Evolutionary conservation across 2,329 filamentous ascomycete species (phyloP), one percentile per base, ranked within the genome.

Genomic region (Phyllosticta citribraziliensis): DNA sequence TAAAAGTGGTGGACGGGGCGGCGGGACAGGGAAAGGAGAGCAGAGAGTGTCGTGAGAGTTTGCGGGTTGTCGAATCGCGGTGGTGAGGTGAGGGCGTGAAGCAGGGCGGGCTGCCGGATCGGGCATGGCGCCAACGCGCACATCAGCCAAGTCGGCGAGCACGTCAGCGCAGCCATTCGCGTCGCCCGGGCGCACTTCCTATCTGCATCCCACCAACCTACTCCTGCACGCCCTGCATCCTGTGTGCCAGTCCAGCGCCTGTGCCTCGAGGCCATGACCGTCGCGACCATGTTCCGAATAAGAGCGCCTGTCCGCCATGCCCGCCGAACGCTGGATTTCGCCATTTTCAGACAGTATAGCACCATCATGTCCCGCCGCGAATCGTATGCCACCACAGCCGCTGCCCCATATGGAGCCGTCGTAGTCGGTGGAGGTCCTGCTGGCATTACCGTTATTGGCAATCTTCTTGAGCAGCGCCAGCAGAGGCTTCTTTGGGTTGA

Each of bases 381-480:
- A n/a, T 47, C 40, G 40, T 19, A 47, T 47, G 40, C 40, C 40
- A 47, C 40, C 40, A n/a, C 40, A n/a, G 17, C 40, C 40, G 14
- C 58, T n/a, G 27, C 35, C 35, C 33, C 33, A 17, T 83, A 78
- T 66, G 78, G 76, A 56, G 82, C 82, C 2, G 78, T 85, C 1
- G 82, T 86, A 2, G 80, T 84, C 20, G 83, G 83, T 57, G 81
- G 78, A 60, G 83, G 83, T 17, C 80, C 82, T 3, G 81, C 80
- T 52, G 84, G 84, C 61, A 78, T 86, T 60, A 83, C 82, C 3
- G 80, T 79, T 6, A 76, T 86, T 24, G 84, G 84, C n/a, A 85
- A 84, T 66, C 71, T 87, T 19, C 75, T 87, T 19, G 82, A 86
- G 66, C 76, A 78, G 33, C 76, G 78, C 54, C 30, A 30, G 52